A percentile compares a stretch with the other conserved stretches of the same genome.
Conservation (phyloP, 257 asterid genomes). For the Solanum appendiculatum region DNA sequence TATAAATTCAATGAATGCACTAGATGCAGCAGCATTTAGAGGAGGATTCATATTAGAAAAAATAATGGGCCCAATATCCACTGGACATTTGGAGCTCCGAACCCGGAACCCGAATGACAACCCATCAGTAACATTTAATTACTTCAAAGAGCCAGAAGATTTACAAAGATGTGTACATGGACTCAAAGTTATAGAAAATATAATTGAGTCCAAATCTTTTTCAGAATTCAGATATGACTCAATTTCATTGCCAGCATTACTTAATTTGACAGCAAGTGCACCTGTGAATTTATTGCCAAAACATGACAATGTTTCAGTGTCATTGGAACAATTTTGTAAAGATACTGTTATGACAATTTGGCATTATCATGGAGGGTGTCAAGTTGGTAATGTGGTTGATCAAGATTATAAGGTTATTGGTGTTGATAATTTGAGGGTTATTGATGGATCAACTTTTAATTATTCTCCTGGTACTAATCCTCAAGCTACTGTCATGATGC, state of each 20-base stretch:
- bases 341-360: constrained; percentile 92
- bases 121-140: constrained; percentile 72
- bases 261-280: constrained; percentile 59
- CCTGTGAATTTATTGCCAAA: constrained; percentile 61
- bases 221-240: constrained; percentile 31
- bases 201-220: constrained; percentile 58
- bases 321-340: constrained; percentile 73
- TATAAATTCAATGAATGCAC: constrained; percentile 35
- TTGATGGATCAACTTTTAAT: constrained; percentile 80
- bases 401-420: constrained; percentile 50
- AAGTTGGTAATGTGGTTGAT: constrained; percentile 56
- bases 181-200: constrained; percentile 40
- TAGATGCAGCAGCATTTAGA: constrained; percentile 28
- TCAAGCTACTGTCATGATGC: constrained; percentile 94
- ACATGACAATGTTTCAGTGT: constrained; percentile 43
- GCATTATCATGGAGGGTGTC: constrained; percentile 95
- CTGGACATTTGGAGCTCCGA: constrained; percentile 45
- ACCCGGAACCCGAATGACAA: constrained; percentile 47
- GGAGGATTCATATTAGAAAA: constrained; percentile 89
- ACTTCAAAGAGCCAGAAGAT: constrained; percentile 55
- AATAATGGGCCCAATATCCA: constrained; percentile 60
- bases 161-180: constrained; percentile 60
- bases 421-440: constrained; percentile 41
- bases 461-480: constrained; percentile 85
- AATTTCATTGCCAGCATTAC: constrained; percentile 34